Base-by-base conservation (phyloP, 1,284 basidiomycete species). In the Fomitopsis betulina region DNA sequence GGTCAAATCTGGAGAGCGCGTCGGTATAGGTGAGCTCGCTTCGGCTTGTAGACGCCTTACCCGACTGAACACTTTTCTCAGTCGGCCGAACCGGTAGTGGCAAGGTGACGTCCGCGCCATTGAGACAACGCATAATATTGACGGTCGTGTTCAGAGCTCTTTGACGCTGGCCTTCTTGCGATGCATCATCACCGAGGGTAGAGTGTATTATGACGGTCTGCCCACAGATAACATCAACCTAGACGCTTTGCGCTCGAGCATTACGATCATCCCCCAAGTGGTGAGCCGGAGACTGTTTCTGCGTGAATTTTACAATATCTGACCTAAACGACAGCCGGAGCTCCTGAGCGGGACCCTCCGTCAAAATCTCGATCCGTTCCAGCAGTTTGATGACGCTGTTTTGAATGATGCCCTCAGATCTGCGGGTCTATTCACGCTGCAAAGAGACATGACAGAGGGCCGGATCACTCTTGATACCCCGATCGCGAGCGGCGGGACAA, bases 81-180 rank as follows among this genome's bases (percentile, higher is more conserved):
- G 68, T 87, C 19, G 89, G 89, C 30, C 76, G 90, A 27, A 91
- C 89, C 1, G 89, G 89, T n/a, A 86, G 83, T 62, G 89, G 89
- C 56, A 91, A 91, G 75, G 81, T 80, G 54, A 30, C 32, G 15
- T 15, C 1, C 55, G 51, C 17, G 35, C 19, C 21, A 35, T n/a
- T 7, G 23, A 5, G 56, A 32, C 23, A 61, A 73, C 67, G 17
- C 74, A 32, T 13, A 21, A 38, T 55, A 1, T 3, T 37, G 13
- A 30, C 23, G 13, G 15, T 13, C 4, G 45, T 27, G 1, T 21
- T 3, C 51, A 67, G 74, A 80, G 77, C 45, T 81, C 81, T 7
- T 51, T 84, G 53, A 76, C 75, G 2, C 65, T 79, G 23, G 74
- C 77, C 0, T 66, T 78, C 0, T 66, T 78, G 0, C 75, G 81